Conservation (phyloP, 306 rosid genomes). For the Sicyos baderoa region DNA sequence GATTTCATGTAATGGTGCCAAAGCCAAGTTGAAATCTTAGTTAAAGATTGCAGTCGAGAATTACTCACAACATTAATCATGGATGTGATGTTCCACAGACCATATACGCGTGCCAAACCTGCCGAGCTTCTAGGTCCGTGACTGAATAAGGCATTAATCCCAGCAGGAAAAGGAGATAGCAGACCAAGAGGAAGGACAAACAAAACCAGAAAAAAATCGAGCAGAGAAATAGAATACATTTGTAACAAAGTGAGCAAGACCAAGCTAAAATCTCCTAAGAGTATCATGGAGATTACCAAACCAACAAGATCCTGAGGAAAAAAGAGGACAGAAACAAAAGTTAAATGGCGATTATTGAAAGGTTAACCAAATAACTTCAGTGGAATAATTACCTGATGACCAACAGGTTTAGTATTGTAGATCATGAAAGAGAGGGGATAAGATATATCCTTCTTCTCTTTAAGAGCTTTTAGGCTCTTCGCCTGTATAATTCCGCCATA, state of each 20-base stretch:
- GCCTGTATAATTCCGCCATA: constrained; percentile 51
- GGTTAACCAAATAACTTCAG: not conserved
- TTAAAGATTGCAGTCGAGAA: constrained; percentile 15
- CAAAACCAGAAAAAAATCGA: constrained; percentile 61
- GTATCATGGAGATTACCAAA: constrained; percentile 63
- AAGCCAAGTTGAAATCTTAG: not conserved
- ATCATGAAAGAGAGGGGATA: constrained; percentile 55
- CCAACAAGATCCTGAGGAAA: constrained; percentile 84
- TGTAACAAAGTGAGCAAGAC: constrained; percentile 75
- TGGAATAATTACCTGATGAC: constrained; percentile 63
- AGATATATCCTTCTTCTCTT: constrained; percentile 53
- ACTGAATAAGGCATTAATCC: constrained; percentile 91
- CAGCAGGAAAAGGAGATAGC: constrained; percentile 82
- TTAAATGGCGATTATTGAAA: not conserved
- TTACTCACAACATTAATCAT: constrained; percentile 84
- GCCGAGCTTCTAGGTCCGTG: constrained; percentile 91
- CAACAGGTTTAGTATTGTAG: constrained; percentile 66
- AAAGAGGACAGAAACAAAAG: not conserved
- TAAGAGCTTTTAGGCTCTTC: constrained; percentile 53
- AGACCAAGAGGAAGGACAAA: constrained; percentile 74
- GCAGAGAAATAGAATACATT: constrained; percentile 66
- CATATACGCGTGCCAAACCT: constrained; percentile 81
- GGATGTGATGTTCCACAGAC: constrained; percentile 92
- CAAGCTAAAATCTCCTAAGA: constrained; percentile 81
- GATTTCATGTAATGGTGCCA: too few species aligned